Base-by-base conservation (phyloP, 768 basidiomycete genomes). In the Pleurotus tuoliensis region DNA sequence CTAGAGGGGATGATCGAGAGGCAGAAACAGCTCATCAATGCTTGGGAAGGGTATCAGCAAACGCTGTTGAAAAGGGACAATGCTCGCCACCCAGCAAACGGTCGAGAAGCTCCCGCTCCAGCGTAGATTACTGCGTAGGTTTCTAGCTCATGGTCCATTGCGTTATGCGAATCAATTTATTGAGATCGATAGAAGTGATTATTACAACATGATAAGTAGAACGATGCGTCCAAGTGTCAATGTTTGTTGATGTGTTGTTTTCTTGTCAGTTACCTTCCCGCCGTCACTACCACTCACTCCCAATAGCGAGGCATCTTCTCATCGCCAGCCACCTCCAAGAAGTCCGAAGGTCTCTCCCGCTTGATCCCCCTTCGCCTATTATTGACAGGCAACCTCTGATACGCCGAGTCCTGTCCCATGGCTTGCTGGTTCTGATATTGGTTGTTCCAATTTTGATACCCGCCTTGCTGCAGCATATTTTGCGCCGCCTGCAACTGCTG, bases 21-120 rank as follows among this genome's bases (percentile, higher is more conserved):
- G 53, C 95, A 99, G 73, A 92, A 88, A 68, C 83, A 89, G 88
- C 71, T 94, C 54, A 90, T 96, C 49, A 66, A 72, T 9, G 74
- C 79, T 34, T 96, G 91, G 91, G 93, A 94, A 69, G 80, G 75
- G 56, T 93, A 92, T 65, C 93, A 94, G 67, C 84, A 84, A 34
- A 72, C 76, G 56, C 67, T 95, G 38, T 67, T 94, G 65, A 87
- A 80, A 61, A 76, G 74, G 41, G 71, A 73, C 9, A 73, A 41
- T 44, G 41, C 11, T 44, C 41, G 41, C 12, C 51, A 15, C 22
- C 51, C 51, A 9, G 15, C n/a, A 5, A 41, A 53, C 18, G 51
- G 38, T 13, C 51, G 41, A 41, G 38, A 30, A 15, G n/a, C 8
- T 11, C 30, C 30, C 30, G 11, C 30, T 34, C 30, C 30, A 8